These are phyloP conservation scores for Geranomyces variabilis DNA, from an alignment of 192 early-diverging fungal genomes.

Conservation along the genomic window DNA sequence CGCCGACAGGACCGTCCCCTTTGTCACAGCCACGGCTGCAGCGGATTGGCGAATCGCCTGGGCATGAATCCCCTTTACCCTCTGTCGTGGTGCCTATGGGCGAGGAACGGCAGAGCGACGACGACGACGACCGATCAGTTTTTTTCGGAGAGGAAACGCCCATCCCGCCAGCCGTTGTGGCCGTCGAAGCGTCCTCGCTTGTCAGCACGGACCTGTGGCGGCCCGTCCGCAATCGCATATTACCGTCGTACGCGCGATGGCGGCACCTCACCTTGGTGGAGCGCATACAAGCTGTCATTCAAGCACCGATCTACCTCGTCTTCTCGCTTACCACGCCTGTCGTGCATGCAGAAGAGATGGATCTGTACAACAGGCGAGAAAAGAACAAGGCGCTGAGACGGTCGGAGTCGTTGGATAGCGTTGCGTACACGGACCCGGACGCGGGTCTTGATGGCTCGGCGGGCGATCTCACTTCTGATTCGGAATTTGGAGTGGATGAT, in stretches of 20 bases:
- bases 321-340: constrained; percentile 63
- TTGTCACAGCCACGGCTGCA: no score
- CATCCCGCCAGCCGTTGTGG: not conserved
- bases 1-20: no score
- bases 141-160: no score
- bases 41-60: no score
- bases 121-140: no score
- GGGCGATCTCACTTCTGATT: constrained; percentile 15
- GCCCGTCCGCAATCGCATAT: not conserved
- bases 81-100: not conserved
- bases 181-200: not conserved
- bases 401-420: constrained; percentile 20
- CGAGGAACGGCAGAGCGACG: not conserved
- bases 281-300: constrained; percentile 12
- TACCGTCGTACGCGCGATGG: constrained; percentile 10
- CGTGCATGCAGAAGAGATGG: constrained; percentile 52
- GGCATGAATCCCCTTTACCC: not conserved
- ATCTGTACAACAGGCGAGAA: constrained; percentile 18
- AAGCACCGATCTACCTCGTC: constrained; percentile 10
- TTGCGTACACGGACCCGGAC: constrained; percentile 19
- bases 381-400: constrained; percentile 11
- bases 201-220: not conserved
- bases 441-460: not conserved
- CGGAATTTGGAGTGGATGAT: constrained; percentile 23
- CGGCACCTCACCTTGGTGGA: not conserved